Conservation (phyloP, 2,329 filamentous ascomycete genomes). For the Diplodia seriata region DNA sequence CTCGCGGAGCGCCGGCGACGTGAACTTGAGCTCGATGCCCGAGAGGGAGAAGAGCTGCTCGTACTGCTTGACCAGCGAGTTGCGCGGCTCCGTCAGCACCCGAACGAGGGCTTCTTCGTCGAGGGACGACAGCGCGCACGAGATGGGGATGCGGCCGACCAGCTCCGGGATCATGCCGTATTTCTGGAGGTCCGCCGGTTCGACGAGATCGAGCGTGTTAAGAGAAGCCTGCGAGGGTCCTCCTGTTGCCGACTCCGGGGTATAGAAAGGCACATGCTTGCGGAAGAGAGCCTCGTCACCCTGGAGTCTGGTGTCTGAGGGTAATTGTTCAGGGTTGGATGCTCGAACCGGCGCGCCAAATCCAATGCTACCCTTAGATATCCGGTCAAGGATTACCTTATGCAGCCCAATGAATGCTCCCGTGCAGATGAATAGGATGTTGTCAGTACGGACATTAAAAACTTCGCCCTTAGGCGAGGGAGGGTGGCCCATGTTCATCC, state of each 20-base stretch:
- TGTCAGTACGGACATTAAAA: conserved; percentile 85
- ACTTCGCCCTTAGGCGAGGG: conserved; percentile 62
- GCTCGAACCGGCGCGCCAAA: conserved; percentile 84
- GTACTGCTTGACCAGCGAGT: conserved; percentile 88
- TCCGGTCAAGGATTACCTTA: conserved; percentile 84
- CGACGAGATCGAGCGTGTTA: conserved; percentile 73
- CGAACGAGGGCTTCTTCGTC: conserved; percentile 73
- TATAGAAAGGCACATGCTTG: conserved; percentile 65
- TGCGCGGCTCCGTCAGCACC: conserved; percentile 90
- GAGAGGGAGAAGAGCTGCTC: conserved; percentile 85
- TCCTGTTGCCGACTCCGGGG: conserved; percentile 39
- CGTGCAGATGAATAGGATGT: conserved; percentile 96
- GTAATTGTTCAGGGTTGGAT: conserved; percentile 56
- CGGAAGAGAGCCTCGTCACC: conserved; percentile 66
- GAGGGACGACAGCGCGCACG: conserved; percentile 82
- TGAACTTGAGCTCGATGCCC: conserved; percentile 79
- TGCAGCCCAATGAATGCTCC: conserved; percentile 94
- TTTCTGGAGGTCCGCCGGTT: conserved; percentile 76
- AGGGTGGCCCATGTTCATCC: conserved; percentile 39
- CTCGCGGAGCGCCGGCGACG: conserved; percentile 77
- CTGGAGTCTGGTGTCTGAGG: conserved; percentile 64
- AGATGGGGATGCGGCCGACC: conserved; percentile 93
- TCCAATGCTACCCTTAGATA: conserved; percentile 85
- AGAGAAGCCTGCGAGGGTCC: conserved; percentile 47
- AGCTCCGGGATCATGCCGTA: conserved; percentile 94